phyloP scores from a whole-genome alignment of 2,329 filamentous ascomycete genomes.

The Pyricularia grisea region DNA sequence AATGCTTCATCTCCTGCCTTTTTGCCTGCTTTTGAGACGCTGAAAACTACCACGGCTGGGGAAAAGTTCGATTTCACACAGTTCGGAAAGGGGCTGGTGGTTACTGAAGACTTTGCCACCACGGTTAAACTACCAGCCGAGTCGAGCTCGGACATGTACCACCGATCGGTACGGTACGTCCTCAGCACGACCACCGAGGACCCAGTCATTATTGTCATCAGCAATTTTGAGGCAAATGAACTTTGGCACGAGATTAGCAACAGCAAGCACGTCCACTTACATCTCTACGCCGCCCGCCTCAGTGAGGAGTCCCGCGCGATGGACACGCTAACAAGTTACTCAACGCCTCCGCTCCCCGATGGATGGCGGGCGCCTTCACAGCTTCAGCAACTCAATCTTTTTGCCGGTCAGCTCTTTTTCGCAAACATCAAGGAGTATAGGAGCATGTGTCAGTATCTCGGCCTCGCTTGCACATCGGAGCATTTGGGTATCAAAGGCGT shows the following conservation, averaged over 20 bases:
- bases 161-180: conserved; percentile 21
- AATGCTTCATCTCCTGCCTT: conserved; percentile 21
- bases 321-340: conserved; percentile 35
- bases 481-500: neutral
- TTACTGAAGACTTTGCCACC: conserved; percentile 39
- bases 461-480: conserved; percentile 14
- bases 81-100: conserved; percentile 26
- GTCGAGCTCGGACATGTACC: conserved; percentile 7
- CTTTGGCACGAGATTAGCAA: conserved; percentile 30
- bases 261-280: conserved; percentile 27
- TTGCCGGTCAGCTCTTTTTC: conserved; percentile 59
- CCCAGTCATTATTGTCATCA: conserved; percentile 41
- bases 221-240: conserved; percentile 48
- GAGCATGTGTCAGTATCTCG: conserved; percentile 38
- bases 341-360: conserved; percentile 17
- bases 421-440: conserved; percentile 42
- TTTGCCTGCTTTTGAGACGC: conserved; percentile 32
- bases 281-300: conserved; percentile 39
- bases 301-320: conserved; percentile 26
- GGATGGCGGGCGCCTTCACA: conserved; percentile 11
- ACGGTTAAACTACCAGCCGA: conserved; percentile 26
- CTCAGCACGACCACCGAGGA: conserved; percentile 22
- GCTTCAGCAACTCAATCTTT: conserved; percentile 48
- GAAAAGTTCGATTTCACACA: conserved; percentile 27
- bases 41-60: conserved; percentile 14